Conservation (phyloP, 2,329 filamentous ascomycete genomes). For the Aspergillus ochraceus region DNA sequence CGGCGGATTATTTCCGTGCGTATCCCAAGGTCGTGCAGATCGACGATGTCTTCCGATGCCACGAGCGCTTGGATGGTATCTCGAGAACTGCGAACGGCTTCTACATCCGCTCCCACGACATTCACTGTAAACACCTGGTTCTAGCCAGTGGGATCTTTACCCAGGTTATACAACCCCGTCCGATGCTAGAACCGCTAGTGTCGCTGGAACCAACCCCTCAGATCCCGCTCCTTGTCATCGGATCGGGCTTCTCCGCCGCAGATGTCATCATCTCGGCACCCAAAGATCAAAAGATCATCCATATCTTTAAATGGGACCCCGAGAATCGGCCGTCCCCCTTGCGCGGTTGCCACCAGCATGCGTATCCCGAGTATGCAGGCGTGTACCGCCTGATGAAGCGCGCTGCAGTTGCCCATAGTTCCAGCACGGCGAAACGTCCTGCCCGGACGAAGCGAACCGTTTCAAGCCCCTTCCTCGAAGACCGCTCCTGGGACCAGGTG, state of each 20-base stretch:
- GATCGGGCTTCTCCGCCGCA: slow-evolving; percentile 63
- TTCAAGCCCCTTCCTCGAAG: slow-evolving; percentile 48
- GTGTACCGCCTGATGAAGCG: slow-evolving; percentile 63
- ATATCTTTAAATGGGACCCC: slow-evolving; percentile 62
- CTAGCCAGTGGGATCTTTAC: slow-evolving; percentile 62
- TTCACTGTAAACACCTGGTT: slow-evolving; percentile 57
- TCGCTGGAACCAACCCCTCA: slow-evolving; percentile 26
- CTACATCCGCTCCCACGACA: slow-evolving; percentile 51
- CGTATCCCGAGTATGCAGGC: slow-evolving; percentile 63
- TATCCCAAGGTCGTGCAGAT: slow-evolving; percentile 58
- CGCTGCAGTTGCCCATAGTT: slow-evolving; percentile 35
- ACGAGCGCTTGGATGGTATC: slow-evolving; percentile 44
- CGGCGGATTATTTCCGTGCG: slow-evolving; percentile 55
- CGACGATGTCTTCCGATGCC: slow-evolving; percentile 46
- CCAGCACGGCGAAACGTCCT: slow-evolving; percentile 22
- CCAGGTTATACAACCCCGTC: slow-evolving; percentile 52
- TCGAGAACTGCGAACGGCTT: slow-evolving; percentile 50
- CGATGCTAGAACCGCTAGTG: slow-evolving; percentile 49
- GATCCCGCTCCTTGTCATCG: slow-evolving; percentile 55
- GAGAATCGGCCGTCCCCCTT: slow-evolving; percentile 57
- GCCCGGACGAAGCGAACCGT: slow-evolving; percentile 32
- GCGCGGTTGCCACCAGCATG: slow-evolving; percentile 59
- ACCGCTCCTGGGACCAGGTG: slow-evolving; percentile 50
- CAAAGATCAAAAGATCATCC: slow-evolving; percentile 54
- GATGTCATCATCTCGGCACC: slow-evolving; percentile 60